These are phyloP conservation scores for Neocatenulostroma microsporum DNA, from an alignment of 2,329 filamentous ascomycete genomes.

Conservation along the genomic window DNA sequence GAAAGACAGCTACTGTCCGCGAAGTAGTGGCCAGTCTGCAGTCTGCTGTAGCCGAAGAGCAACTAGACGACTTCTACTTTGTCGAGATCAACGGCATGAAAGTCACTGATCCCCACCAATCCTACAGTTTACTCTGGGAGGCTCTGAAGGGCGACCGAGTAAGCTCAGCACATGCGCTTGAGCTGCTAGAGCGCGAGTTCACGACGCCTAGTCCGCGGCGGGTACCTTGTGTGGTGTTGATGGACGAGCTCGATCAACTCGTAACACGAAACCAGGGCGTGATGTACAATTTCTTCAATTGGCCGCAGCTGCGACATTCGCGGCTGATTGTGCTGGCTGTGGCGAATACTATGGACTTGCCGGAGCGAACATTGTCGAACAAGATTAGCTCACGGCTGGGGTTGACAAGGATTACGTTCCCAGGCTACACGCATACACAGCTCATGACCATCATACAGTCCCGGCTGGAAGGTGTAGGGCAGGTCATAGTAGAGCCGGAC, in stretches of 20 bases:
- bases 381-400: slow-evolving; percentile 87
- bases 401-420: slow-evolving; percentile 90
- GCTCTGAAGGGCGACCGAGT: slow-evolving; percentile 89
- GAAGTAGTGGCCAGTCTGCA: slow-evolving; percentile 89
- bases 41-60: slow-evolving; percentile 76
- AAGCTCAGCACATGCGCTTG: slow-evolving; percentile 81
- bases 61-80: slow-evolving; percentile 97
- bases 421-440: slow-evolving; percentile 94
- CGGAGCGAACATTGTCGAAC: slow-evolving; percentile 91
- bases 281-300: slow-evolving; percentile 99
- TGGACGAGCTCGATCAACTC: slow-evolving; percentile 97
- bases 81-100: slow-evolving; percentile 99
- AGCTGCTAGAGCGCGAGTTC: slow-evolving; percentile 87
- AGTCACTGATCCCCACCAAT: slow-evolving; percentile 94
- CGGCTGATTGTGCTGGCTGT: slow-evolving; percentile 93
- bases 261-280: slow-evolving; percentile 99
- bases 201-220: slow-evolving; percentile 81
- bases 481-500: slow-evolving; percentile 79
- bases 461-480: slow-evolving; percentile 76
- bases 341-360: slow-evolving; percentile 97
- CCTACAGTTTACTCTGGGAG: slow-evolving; percentile 92
- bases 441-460: slow-evolving; percentile 96
- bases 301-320: slow-evolving; percentile 86
- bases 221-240: slow-evolving; percentile 91
- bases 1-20: slow-evolving; percentile 93